Base-by-base conservation (phyloP, 805 yeast species). In the Pichia eremophila region DNA sequence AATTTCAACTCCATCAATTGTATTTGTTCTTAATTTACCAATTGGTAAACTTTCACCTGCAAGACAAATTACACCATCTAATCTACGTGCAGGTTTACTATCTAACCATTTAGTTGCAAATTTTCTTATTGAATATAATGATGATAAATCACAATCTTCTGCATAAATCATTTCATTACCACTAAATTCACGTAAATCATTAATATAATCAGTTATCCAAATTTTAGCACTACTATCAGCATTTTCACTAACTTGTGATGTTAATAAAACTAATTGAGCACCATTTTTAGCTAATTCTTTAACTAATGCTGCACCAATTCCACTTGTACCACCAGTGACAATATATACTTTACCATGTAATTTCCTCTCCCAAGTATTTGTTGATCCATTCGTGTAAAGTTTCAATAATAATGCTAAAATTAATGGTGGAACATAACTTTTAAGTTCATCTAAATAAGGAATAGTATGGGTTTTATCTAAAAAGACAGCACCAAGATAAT, bases 61-160 rank as follows among this genome's bases (percentile, higher is more conserved):
- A 66, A 89, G 80, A 59, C 96, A 85, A 1, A 93, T 65, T 29
- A 93, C 77, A 48, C 95, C 95, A 65, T 93, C 99, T 41, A 93
- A 70, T 47, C 99, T 67, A 57, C 99, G 74, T 11, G 96, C 93
- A 3, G 96, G 95, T 32, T 80, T 69, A 59, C 85, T 89, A 63
- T 93, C 95, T 50, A 93, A 72, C 98, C 98, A 93, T 50, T 74
- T 80, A 2, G 98, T 90, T 29, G 96, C 97, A 69, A 93, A 93
- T 60, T 81, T 80, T 57, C 99, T 74, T 12, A 93, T 75, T 3
- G 89, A 80, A 59, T 81, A 70, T 48, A 93, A 68, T 46, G 86
- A 81, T 17, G 78, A 69, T 48, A 93, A 70, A 62, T 93, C 95
- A 63, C 95, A 88, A 55, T 81, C 77, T 60, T 93, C 99, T n/a